Evolutionary conservation across 192 early-diverging fungal species (phyloP), one percentile per base, ranked within the genome.

Genomic region (Entomortierella chlamydospora): DNA sequence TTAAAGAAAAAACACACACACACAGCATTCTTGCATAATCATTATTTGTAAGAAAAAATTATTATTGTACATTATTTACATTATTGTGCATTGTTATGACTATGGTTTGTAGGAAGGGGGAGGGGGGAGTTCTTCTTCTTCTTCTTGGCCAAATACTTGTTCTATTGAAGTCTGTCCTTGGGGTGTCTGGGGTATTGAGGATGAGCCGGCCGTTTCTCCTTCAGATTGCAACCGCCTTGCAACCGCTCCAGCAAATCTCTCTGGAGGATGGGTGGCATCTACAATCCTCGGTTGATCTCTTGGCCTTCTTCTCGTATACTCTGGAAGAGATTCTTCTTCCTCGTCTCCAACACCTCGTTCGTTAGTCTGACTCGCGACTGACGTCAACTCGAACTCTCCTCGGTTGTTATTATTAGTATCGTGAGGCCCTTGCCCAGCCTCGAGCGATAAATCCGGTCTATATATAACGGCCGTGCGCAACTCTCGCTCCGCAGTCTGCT

Each of bases 251-350:
- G 22, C 63, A 37, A 64, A 51, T 42, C 51, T 30, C 8, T 33
- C 31, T 18, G 63, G 63, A 7, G 51, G 63, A 39, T 64, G 18
- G 9, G 63, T 41, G 6, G 51, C 28, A 26, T 64, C 63, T 3
- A 64, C 34, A 28, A 64, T 64, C 51, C n/a, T 49, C 33, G 51
- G 63, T 45, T 64, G 63, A 2, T 52, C 31, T 41, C 63, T 52
- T 3, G 50, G 31, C 42, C 63, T 52, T 8, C 51, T 37, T 22
- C 52, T 31, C 1, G 33, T 41, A 50, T 64, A 64, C 33, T 64
- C 51, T 42, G 63, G 63, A 22, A 45, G 63, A 4, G 22, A 22
- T 15, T 64, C 63, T 29, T 64, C 51, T 41, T 20, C 23, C 6
- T 34, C 49, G 34, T 25, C 43, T 51, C 17, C n/a, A 45, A n/a